Evolutionary conservation across 2,329 filamentous ascomycete species (phyloP), one percentile per base, ranked within the genome.

Genomic region (Shiraia sp.): DNA sequence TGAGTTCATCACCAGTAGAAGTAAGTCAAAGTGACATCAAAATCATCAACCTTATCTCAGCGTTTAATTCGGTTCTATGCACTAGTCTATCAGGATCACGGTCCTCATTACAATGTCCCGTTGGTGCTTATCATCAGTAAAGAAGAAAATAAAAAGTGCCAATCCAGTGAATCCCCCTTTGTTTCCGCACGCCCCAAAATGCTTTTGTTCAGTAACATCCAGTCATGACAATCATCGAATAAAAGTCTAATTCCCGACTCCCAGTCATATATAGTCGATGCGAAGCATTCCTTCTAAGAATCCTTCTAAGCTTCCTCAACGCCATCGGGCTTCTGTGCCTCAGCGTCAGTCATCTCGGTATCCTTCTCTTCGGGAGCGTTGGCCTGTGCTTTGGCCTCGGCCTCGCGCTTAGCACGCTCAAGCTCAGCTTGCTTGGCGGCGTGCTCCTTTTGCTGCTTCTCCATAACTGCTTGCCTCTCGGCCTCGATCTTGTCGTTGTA

Each of bases 401-500:
- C 89, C 42, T 87, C 86, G 58, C 86, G 85, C 68, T 83, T 83
- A 72, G 89, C 86, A 50, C 88, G 88, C 45, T 93, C 90, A 38
- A 84, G 73, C 61, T 83, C 80, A 17, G 79, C 81, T 40, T 77
- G 75, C 71, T 80, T 81, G 73, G 81, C 86, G 44, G 79, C 81
- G 12, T 73, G 74, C 27, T 75, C 79, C 61, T 82, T 80, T 63
- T 92, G 89, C 66, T 90, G 75, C 29, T 75, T 77, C 69, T 81
- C 77, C 51, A 75, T 82, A 29, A 85, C 72, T 14, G 86, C 87
- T 67, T 88, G 83, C 56, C 90, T 87, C 74, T 96, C 90, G 47
- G 85, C 82, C 73, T 96, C 89, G 52, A 90, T 76, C 79, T 96
- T 96, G 72, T 99, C 93, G 70, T 92, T 91, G 80, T 96, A 90